These are phyloP conservation scores for Exutisphaerella laricina DNA, from an alignment of 2,329 filamentous ascomycete species.

Conservation along the genomic window DNA sequence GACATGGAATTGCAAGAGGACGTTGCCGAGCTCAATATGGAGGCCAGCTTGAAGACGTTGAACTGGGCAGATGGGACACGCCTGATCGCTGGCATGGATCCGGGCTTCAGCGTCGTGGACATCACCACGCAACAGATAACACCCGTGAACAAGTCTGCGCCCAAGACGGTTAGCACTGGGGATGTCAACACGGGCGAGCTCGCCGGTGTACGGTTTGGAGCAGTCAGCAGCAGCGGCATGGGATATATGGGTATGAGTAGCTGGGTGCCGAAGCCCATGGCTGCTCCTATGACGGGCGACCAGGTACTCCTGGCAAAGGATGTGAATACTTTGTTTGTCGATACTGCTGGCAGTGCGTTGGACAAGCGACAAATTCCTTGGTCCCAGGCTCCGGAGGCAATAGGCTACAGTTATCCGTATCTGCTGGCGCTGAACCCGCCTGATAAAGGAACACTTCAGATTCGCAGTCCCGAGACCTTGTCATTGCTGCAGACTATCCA, in stretches of 20 bases:
- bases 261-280: conserved; percentile 85
- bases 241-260: conserved; percentile 93
- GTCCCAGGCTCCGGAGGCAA: conserved; percentile 77
- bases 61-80: conserved; percentile 87
- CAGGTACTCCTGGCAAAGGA: conserved; percentile 95
- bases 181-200: conserved; percentile 53
- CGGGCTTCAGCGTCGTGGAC: conserved; percentile 85
- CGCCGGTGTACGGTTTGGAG: conserved; percentile 64
- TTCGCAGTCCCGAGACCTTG: conserved; percentile 86
- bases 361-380: conserved; percentile 89
- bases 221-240: conserved; percentile 80
- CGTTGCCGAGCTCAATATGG: conserved; percentile 68
- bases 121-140: conserved; percentile 66
- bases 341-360: conserved; percentile 72
- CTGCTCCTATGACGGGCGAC: conserved; percentile 72
- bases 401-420: conserved; percentile 97
- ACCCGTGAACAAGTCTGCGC: conserved; percentile 57
- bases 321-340: conserved; percentile 89
- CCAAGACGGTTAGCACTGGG: conserved; percentile 17
- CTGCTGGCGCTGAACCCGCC: conserved; percentile 79
- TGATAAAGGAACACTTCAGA: conserved; percentile 77
- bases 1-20: conserved; percentile 80
- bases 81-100: conserved; percentile 83
- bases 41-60: conserved; percentile 78
- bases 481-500: conserved; percentile 81